A percentile compares a stretch with the other conserved stretches of the same genome.
phyloP scores from a whole-genome alignment of 2,329 filamentous ascomycete species.

The Curvularia sp. region DNA sequence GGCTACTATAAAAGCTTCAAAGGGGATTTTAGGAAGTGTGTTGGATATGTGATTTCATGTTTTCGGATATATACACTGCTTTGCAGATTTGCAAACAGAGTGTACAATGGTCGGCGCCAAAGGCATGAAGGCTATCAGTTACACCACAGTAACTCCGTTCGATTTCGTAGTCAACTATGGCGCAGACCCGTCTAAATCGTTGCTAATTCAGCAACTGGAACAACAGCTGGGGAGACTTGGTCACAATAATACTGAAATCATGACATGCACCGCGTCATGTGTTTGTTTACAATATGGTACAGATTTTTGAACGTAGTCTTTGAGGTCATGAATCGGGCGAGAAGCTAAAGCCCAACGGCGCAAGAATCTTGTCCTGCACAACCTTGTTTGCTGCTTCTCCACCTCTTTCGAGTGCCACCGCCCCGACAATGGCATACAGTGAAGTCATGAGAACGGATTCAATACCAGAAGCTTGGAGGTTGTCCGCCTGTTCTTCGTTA shows the following conservation, averaged over 20 bases:
- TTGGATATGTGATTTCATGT: background rate
- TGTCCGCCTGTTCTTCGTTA: constrained; percentile 60
- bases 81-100: background rate
- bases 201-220: background rate
- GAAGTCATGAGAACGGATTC: constrained; percentile 77
- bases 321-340: constrained; percentile 23
- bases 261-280: constrained; percentile 12
- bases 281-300: constrained; percentile 22
- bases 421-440: constrained; percentile 85
- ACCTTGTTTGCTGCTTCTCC: constrained; percentile 77
- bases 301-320: constrained; percentile 12
- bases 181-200: background rate
- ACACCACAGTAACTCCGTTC: background rate
- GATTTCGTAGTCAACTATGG: background rate
- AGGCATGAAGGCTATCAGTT: background rate
- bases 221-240: background rate
- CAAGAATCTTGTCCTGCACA: constrained; percentile 77
- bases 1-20: background rate
- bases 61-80: background rate
- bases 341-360: constrained; percentile 50
- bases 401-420: constrained; percentile 86
- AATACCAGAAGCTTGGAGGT: constrained; percentile 75
- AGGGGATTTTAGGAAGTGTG: no score
- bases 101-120: background rate
- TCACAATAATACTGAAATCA: background rate